Percentiles rank a stretch among this genome's conserved stretches.
Conservation (phyloP, 1,139 yeast genomes). For the Hemisphaericaspora lyxosophila region DNA sequence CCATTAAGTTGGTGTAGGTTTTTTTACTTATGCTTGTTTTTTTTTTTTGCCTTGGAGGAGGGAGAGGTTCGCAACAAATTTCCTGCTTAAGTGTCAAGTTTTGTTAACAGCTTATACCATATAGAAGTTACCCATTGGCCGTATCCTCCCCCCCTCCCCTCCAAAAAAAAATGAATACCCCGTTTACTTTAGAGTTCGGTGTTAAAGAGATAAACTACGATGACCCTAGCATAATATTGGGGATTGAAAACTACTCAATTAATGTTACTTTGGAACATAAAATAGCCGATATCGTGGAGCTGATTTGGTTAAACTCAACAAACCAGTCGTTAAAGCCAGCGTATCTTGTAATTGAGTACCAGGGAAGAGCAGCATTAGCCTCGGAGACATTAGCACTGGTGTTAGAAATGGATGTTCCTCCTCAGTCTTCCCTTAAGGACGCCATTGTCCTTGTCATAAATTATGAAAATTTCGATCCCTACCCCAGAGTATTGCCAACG, state of each 20-base stretch:
- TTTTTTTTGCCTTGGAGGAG: too few species aligned
- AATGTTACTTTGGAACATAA: slow-evolving; percentile 15
- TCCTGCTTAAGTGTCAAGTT: too few species aligned
- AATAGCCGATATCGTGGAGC: slow-evolving; percentile 25
- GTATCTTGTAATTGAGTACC: slow-evolving; percentile 18
- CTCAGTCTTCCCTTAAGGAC: not conserved
- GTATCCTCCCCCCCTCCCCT: too few species aligned
- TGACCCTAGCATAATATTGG: slow-evolving; percentile 7
- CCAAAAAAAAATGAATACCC: slow-evolving; percentile 21
- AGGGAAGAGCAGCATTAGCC: slow-evolving; percentile 12
- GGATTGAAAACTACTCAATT: slow-evolving; percentile 13
- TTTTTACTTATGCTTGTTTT: too few species aligned
- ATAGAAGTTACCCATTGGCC: too few species aligned
- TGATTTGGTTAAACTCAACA: slow-evolving; percentile 29
- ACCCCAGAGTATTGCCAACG: slow-evolving; percentile 20
- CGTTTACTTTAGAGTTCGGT: slow-evolving; percentile 21
- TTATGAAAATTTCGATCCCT: slow-evolving; percentile 13
- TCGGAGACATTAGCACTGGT: slow-evolving; percentile 4
- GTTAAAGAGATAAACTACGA: slow-evolving; percentile 17
- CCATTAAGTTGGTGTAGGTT: too few species aligned
- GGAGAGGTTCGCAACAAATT: too few species aligned
- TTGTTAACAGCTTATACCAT: too few species aligned
- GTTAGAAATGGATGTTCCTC: not conserved
- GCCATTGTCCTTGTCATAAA: slow-evolving; percentile 23
- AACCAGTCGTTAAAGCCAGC: slow-evolving; percentile 25